A percentile compares a stretch with the other conserved stretches of the same genome.
phyloP scores from a whole-genome alignment of 768 basidiomycete species.

The Tylopilus rubrobrunneus region DNA sequence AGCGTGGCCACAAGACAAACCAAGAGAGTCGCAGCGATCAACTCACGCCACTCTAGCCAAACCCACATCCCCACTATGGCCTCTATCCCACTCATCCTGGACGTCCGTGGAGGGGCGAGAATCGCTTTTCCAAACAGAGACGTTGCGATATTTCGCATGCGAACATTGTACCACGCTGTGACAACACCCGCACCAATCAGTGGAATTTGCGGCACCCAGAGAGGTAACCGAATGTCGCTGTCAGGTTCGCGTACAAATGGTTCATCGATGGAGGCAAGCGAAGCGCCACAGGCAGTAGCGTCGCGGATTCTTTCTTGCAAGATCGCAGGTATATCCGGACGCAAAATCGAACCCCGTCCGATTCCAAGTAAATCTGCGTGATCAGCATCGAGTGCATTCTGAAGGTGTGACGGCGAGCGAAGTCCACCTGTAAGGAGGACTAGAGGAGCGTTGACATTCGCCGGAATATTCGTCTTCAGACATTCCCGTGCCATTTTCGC shows the following conservation, averaged over 20 bases:
- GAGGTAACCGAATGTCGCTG: constrained; percentile 17
- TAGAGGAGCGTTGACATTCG: constrained; percentile 41
- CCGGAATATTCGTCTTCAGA: constrained; percentile 34
- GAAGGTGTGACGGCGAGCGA: constrained; percentile 52
- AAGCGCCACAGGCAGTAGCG: constrained; percentile 4
- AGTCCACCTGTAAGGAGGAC: constrained; percentile 83
- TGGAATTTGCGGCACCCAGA: constrained; percentile 43
- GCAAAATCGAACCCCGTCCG: constrained; percentile 60
- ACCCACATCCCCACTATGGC: constrained; percentile 46
- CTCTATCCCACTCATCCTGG: constrained; percentile 33
- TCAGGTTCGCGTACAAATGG: constrained; percentile 41
- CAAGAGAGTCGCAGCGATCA: background rate
- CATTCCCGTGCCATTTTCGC: constrained; percentile 50
- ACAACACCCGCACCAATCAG: constrained; percentile 62
- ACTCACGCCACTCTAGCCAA: constrained; percentile 31
- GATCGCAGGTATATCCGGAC: constrained; percentile 54
- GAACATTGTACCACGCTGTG: constrained; percentile 65
- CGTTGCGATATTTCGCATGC: constrained; percentile 49
- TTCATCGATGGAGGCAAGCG: constrained; percentile 18
- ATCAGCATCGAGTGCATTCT: constrained; percentile 44
- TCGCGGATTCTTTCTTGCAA: constrained; percentile 22
- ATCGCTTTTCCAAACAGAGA: constrained; percentile 6
- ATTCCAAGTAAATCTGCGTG: constrained; percentile 78
- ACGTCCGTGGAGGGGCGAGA: constrained; percentile 15
- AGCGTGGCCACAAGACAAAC: constrained; percentile 3